These are phyloP conservation scores for Lentinus brumalis DNA, from an alignment of 768 basidiomycete species.

Conservation along the genomic window DNA sequence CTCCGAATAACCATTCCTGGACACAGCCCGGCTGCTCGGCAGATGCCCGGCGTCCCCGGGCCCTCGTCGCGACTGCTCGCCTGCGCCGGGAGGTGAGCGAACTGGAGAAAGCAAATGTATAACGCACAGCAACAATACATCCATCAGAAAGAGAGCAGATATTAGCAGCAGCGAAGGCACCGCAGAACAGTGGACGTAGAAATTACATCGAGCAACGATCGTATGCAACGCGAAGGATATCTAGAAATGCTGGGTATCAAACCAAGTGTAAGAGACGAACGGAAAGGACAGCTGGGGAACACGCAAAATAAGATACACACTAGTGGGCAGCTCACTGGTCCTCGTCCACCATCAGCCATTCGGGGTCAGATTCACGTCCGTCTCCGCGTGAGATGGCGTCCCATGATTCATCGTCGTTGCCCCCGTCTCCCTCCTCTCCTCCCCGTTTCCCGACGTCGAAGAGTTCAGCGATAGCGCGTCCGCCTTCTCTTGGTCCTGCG, in stretches of 20 bases:
- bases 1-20: conserved; percentile 6
- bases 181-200: conserved; percentile 11
- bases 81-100: neutral
- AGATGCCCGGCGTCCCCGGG: no score
- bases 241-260: conserved; percentile 29
- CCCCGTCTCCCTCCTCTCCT: conserved; percentile 49
- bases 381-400: conserved; percentile 67
- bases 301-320: conserved; percentile 14
- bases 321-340: conserved; percentile 34
- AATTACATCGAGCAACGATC: conserved; percentile 14
- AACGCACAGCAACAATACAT: conserved; percentile 17
- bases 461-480: conserved; percentile 31
- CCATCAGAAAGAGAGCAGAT: conserved; percentile 7
- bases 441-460: conserved; percentile 72
- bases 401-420: conserved; percentile 66
- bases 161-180: conserved; percentile 13
- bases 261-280: conserved; percentile 9
- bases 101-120: conserved; percentile 17
- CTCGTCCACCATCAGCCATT: conserved; percentile 80
- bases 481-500: conserved; percentile 27
- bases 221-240: conserved; percentile 24
- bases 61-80: no score
- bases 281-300: conserved; percentile 6
- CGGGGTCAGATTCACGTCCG: conserved; percentile 82
- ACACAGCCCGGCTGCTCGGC: neutral